phyloP scores from a whole-genome alignment of 208 protist genomes.

The Naegleria fowleri region DNA sequence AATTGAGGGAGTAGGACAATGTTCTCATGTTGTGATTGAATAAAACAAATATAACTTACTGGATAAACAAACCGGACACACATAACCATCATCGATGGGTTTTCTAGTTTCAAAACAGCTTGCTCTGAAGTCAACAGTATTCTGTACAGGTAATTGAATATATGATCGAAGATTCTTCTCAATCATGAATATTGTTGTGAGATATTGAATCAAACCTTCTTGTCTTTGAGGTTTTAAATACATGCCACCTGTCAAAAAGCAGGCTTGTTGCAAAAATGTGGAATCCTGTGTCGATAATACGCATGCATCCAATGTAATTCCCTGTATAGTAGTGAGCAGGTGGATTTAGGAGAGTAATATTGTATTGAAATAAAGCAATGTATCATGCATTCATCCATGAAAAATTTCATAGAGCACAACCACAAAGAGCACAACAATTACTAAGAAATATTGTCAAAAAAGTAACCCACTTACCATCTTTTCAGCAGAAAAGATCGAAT shows the following conservation, averaged over 20 bases:
- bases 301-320: neutral
- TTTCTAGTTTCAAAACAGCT: slow-evolving; percentile 20
- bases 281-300: neutral
- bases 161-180: neutral
- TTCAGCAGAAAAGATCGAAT: slow-evolving; percentile 9
- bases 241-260: neutral
- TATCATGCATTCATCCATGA: no score
- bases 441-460: no score
- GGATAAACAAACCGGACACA: slow-evolving; percentile 16
- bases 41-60: neutral
- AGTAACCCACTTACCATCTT: neutral
- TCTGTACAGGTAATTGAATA: slow-evolving; percentile 8
- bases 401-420: no score
- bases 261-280: slow-evolving; percentile 27
- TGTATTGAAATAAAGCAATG: no score
- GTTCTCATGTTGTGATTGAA: no score
- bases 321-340: no score
- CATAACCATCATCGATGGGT: slow-evolving; percentile 2
- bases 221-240: slow-evolving; percentile 19
- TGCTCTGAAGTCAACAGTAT: slow-evolving; percentile 2
- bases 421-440: no score
- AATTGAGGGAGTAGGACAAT: neutral
- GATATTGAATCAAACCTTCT: slow-evolving; percentile 27
- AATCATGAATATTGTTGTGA: neutral
- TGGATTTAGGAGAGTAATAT: no score